Percentiles rank a stretch among this genome's conserved stretches.
phyloP scores from a whole-genome alignment of 2,329 filamentous ascomycete genomes.

The Didymellaceae sp. region DNA sequence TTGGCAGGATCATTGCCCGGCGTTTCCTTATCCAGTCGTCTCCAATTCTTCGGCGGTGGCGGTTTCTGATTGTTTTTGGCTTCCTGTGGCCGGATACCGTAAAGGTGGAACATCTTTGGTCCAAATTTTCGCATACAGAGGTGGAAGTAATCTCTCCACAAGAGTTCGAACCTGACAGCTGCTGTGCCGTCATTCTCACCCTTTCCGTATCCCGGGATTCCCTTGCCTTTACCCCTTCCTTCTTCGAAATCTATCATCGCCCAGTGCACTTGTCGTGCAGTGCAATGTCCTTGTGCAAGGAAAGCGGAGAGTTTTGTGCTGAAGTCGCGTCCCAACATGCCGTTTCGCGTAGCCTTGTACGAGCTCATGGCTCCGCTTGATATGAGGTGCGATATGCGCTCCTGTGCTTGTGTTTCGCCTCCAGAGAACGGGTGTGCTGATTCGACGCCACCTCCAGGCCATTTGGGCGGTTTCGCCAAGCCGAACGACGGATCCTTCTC shows the following conservation, averaged over 20 bases:
- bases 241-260: slow-evolving; percentile 73
- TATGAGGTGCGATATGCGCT: slow-evolving; percentile 67
- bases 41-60: slow-evolving; percentile 51
- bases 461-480: slow-evolving; percentile 59
- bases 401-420: slow-evolving; percentile 66
- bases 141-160: slow-evolving; percentile 82
- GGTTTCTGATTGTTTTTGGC: slow-evolving; percentile 35
- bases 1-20: slow-evolving; percentile 54
- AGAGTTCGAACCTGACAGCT: slow-evolving; percentile 72
- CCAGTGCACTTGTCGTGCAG: slow-evolving; percentile 75
- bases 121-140: slow-evolving; percentile 76
- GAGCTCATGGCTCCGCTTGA: slow-evolving; percentile 64
- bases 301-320: slow-evolving; percentile 79
- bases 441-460: slow-evolving; percentile 58
- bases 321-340: slow-evolving; percentile 72
- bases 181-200: slow-evolving; percentile 77
- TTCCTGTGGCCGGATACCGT: slow-evolving; percentile 64
- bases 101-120: slow-evolving; percentile 66
- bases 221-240: slow-evolving; percentile 52
- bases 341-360: slow-evolving; percentile 76
- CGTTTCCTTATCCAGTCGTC: slow-evolving; percentile 27
- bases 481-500: slow-evolving; percentile 51
- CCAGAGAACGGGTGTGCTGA: slow-evolving; percentile 72
- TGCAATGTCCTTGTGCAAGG: slow-evolving; percentile 74
- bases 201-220: slow-evolving; percentile 63